phyloP scores from a whole-genome alignment of 768 basidiomycete species.

The Russula lepida region DNA sequence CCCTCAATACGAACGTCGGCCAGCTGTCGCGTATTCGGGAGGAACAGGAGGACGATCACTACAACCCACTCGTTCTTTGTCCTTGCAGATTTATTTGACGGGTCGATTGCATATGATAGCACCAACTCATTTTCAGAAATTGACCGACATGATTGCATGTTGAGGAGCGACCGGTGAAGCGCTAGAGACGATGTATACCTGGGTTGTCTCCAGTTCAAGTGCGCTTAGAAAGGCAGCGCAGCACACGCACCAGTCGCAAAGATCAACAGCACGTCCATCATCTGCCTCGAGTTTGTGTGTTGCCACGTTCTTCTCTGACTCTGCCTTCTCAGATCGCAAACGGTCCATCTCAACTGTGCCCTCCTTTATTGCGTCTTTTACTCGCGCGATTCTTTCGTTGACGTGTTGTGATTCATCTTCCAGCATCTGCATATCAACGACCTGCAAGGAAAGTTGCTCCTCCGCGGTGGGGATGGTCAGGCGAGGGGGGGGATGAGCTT shows the following conservation, averaged over 20 bases:
- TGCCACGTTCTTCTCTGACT: conserved; percentile 61
- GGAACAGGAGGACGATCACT: conserved; percentile 53
- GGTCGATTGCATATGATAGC: conserved; percentile 50
- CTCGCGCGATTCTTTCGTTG: conserved; percentile 41
- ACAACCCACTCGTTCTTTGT: conserved; percentile 30
- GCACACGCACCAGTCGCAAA: conserved; percentile 68
- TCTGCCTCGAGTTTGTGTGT: conserved; percentile 45
- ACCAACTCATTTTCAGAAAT: conserved; percentile 72
- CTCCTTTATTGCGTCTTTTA: conserved; percentile 56
- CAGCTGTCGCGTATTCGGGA: conserved; percentile 58
- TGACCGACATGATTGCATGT: conserved; percentile 48
- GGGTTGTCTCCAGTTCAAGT: not conserved
- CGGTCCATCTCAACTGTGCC: conserved; percentile 49
- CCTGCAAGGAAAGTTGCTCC: conserved; percentile 64
- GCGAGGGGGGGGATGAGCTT: conserved; percentile 72
- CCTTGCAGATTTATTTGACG: conserved; percentile 18
- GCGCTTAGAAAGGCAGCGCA: not conserved
- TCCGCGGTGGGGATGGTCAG: conserved; percentile 70
- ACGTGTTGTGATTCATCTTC: conserved; percentile 54
- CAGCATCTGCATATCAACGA: conserved; percentile 70
- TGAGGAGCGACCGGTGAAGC: conserved; percentile 54
- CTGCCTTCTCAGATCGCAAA: conserved; percentile 51
- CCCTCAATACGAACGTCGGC: conserved; percentile 51
- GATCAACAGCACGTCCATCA: conserved; percentile 51
- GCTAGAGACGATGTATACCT: conserved; percentile 68